Evolutionary conservation across 345 rosid species (phyloP), one percentile per base, ranked within the genome.

Genomic region (Xanthoceras sorbifolium): DNA sequence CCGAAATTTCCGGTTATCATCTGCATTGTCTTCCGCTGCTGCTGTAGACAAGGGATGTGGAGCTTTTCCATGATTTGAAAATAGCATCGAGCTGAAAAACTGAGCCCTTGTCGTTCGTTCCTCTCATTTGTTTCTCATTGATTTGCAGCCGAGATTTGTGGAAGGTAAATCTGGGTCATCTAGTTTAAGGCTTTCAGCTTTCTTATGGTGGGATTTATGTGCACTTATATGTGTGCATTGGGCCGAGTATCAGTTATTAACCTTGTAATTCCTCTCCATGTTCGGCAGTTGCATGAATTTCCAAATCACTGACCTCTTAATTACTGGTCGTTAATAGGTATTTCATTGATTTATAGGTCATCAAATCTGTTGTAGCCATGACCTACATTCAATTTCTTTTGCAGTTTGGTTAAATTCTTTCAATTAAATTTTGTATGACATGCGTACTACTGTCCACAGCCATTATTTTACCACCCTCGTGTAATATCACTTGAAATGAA

Each of bases 21-120:
- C 6, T n/a, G 15, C 15, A 26, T 9, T 25, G 7, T 4, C 22
- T 14, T 50, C 12, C 36, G 25, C 57, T 3, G 52, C 31, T 0
- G 54, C 75, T 4, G 20, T n/a, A 10, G 20, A 70, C 75, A 25
- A 52, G 73, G 9, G 3, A 52, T 52, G 42, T n/a, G 75, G 23
- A 22, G 52, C 66, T 72, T 57, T n/a, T 71, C 46, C 59, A 12
- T 14, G 10, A 7, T 36, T 9, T 36, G 34, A 11, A 38, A 20
- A 71, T 22, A n/a, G 46, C 52, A n/a, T 29, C 1, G 17, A 48
- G 59, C 10, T 26, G n/a, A 42, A 42, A n/a, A 48, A 40, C 46
- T 15, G 22, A 28, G 38, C 9, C 42, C 42, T 29, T 29, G 6
- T 12, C 17, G 29, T 3, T 8, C 23, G 14, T 28, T 42, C 25